Percentiles rank a stretch among this genome's conserved stretches.
Conservation (phyloP, 768 basidiomycete species). For the Tephrocybe sp. region DNA sequence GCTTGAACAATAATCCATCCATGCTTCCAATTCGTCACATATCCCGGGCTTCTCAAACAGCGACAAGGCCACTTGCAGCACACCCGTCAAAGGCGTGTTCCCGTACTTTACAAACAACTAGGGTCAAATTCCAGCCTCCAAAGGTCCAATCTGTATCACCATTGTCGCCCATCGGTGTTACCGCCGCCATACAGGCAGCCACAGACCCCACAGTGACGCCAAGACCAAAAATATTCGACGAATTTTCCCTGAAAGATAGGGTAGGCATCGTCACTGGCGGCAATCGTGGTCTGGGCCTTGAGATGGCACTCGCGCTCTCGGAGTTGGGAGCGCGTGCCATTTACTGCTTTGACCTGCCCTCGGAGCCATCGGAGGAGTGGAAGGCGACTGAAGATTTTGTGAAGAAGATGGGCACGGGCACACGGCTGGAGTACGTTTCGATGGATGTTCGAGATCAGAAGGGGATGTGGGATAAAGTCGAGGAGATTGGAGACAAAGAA, state of each 20-base stretch:
- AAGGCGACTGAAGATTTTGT: constrained; percentile 50
- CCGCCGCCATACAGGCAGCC: constrained; percentile 50
- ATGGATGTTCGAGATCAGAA: constrained; percentile 68
- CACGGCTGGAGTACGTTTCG: constrained; percentile 57
- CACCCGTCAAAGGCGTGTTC: neutral
- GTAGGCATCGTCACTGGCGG: constrained; percentile 65
- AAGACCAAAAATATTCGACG: constrained; percentile 53
- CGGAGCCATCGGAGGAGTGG: constrained; percentile 58
- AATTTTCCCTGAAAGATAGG: constrained; percentile 55
- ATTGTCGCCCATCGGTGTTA: constrained; percentile 61
- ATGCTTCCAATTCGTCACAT: too few species aligned
- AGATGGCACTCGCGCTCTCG: constrained; percentile 72
- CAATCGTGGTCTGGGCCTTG: constrained; percentile 71
- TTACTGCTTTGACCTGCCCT: constrained; percentile 66
- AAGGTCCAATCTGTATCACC: constrained; percentile 46
- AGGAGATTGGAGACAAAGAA: constrained; percentile 64
- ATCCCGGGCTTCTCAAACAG: too few species aligned
- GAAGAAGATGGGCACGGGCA: constrained; percentile 38
- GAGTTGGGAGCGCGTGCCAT: constrained; percentile 71
- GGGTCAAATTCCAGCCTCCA: constrained; percentile 3
- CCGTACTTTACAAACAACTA: neutral
- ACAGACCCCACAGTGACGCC: constrained; percentile 32
- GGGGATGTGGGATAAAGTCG: constrained; percentile 51
- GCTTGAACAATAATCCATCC: too few species aligned
- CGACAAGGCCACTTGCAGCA: too few species aligned